Base-by-base conservation (phyloP, 2,329 filamentous ascomycete genomes). In the Aureobasidium leucospermi region DNA sequence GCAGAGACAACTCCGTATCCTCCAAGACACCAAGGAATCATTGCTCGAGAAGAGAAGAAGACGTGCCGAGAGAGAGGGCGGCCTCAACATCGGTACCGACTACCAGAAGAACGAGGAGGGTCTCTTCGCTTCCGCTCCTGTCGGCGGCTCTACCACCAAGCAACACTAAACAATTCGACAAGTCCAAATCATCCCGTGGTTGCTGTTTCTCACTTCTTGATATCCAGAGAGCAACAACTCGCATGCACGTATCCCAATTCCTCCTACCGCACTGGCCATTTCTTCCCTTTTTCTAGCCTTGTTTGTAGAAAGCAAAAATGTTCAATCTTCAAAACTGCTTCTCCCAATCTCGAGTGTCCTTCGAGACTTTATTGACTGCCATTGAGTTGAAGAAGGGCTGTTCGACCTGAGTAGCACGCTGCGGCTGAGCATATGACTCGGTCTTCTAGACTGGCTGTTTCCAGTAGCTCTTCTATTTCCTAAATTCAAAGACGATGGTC, bases 21-120 rank as follows among this genome's bases (percentile, higher is more conserved):
- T 99, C 61, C 79, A 81, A 65, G 88, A 93, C 71, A 86, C 92
- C 71, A 92, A 91, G 79, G 81, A 88, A 66, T 75, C 81, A 59
- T 81, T 99, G 65, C 78, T 97, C 61, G 92, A 96, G 79, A 97
- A 97, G 86, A 82, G 94, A 73, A 86, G 86, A 73, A 81, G 90
- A 75, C 86, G 87, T 72, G 86, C 86, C 62, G 82, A 85, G 73
- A 78, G 84, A 60, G 84, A 88, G 70, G 82, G 72, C 68, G 65
- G 60, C 29, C 13, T 65, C 51, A 66, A 68, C 55, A 53, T 64
- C 29, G 69, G 69, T 43, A 67, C 63, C 31, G 63, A 64, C 43
- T 67, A 62, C 43, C 70, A 72, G 66, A 68, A 66, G 63, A 62
- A 70, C 36, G 65, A 69, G 58, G 69, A 71, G 51, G 68, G 70